These are phyloP conservation scores for Alternaria conjuncta DNA, from an alignment of 2,329 filamentous ascomycete genomes.

Conservation along the genomic window DNA sequence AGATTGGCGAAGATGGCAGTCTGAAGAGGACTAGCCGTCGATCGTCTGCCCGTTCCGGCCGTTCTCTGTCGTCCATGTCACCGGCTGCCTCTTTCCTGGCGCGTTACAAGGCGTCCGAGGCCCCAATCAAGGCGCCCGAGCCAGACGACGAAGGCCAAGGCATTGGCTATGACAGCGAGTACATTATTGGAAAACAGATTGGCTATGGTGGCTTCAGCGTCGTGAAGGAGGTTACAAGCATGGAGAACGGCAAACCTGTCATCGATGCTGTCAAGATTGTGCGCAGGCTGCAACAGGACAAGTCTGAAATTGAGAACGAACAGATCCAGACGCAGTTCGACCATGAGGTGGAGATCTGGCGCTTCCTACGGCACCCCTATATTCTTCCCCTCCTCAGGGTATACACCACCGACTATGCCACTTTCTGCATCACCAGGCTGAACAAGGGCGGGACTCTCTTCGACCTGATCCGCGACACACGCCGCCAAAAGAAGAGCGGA, in stretches of 20 bases:
- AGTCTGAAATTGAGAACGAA: slow-evolving; percentile 67
- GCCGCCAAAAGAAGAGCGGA: slow-evolving; percentile 51
- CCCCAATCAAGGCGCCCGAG: slow-evolving; percentile 52
- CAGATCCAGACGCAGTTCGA: slow-evolving; percentile 71
- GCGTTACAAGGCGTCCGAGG: slow-evolving; percentile 53
- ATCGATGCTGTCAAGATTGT: slow-evolving; percentile 73
- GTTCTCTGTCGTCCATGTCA: slow-evolving; percentile 59
- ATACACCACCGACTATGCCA: slow-evolving; percentile 71
- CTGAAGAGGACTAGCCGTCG: slow-evolving; percentile 46
- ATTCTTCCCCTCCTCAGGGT: slow-evolving; percentile 68
- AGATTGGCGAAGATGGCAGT: slow-evolving; percentile 43
- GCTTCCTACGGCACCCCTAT: slow-evolving; percentile 67
- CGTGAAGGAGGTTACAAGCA: slow-evolving; percentile 70
- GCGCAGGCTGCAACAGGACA: slow-evolving; percentile 62
- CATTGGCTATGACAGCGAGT: slow-evolving; percentile 65
- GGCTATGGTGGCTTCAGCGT: slow-evolving; percentile 71
- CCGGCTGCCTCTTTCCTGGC: slow-evolving; percentile 65
- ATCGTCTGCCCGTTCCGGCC: slow-evolving; percentile 57
- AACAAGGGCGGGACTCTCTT: slow-evolving; percentile 70
- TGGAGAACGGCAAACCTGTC: slow-evolving; percentile 60
- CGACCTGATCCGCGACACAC: slow-evolving; percentile 64
- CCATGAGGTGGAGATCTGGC: slow-evolving; percentile 72
- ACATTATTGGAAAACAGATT: slow-evolving; percentile 71
- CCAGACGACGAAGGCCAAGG: slow-evolving; percentile 73
- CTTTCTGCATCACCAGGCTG: slow-evolving; percentile 70